Base-by-base conservation (phyloP, 768 basidiomycete genomes). In the Termitomyces sp. region DNA sequence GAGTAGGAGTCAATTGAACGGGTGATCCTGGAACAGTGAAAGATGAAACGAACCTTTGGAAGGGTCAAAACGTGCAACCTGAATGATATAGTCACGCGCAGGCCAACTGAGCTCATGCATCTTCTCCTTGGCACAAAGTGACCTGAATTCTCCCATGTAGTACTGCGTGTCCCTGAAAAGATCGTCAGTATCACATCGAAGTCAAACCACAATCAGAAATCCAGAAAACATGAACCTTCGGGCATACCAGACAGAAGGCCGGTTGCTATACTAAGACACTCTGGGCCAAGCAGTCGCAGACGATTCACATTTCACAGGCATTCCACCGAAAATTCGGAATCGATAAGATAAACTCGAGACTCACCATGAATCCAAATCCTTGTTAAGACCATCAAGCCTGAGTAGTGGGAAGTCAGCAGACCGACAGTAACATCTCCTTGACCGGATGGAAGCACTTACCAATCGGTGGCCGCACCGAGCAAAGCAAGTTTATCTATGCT, bases 21-120 rank as follows among this genome's bases (percentile, higher is more conserved):
- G 40, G 7, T 24, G 16, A 46, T 28, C 18, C 15, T 42, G 15
- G 16, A 38, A 33, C 7, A 20, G 7, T 35, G 32, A 38, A 60
- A n/a, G 16, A 52, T n/a, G 32, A 32, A 24, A 28, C 69, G 51
- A 33, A 76, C 78, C 79, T 66, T 81, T 82, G 22, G 89, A 81
- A 56, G 94, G 95, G 73, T 97, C 95, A 75, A 97, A 98, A 33
- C 94, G 89, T n/a, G 95, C 95, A 62, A 98, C 78, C 72, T 98
- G 96, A 35, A 94, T 81, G 66, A 97, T 74, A 75, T 97, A 97
- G 11, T 94, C 89, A 55, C 94, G 88, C 32, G 73, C 72, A 39
- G 92, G 91, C 92, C 91, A 94, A 46, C 80, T 73, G 49, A 94
- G 82, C 70, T 90, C 88, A 66, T 77, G 68, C 91, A 92, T 93